Conservation (phyloP, 495 filamentous ascomycete species). For the Evernia prunastri region DNA sequence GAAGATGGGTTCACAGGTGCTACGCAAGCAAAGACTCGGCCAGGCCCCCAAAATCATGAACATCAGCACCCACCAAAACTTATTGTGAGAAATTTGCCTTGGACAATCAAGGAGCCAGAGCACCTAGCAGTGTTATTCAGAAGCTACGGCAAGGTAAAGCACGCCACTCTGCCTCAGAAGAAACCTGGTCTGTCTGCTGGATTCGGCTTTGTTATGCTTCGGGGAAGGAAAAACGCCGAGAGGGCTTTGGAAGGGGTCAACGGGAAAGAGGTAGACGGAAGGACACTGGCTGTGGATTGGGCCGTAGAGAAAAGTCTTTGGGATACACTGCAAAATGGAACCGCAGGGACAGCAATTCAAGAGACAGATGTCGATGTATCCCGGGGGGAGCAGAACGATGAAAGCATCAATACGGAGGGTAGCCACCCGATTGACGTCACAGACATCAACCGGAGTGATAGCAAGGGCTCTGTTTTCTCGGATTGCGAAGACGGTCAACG, state of each 20-base stretch:
- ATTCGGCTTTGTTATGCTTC: constrained; percentile 87
- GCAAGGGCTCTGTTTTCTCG: constrained; percentile 39
- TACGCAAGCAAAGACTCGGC: constrained; percentile 49
- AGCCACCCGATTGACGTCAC: background rate
- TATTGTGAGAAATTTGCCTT: constrained; percentile 92
- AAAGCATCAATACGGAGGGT: constrained; percentile 24
- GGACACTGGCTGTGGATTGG: constrained; percentile 88
- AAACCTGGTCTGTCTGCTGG: constrained; percentile 63
- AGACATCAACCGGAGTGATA: constrained; percentile 28
- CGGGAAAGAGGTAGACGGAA: constrained; percentile 81
- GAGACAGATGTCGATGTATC: constrained; percentile 25
- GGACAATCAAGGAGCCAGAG: constrained; percentile 84
- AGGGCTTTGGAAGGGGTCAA: constrained; percentile 79
- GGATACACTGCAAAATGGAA: constrained; percentile 53
- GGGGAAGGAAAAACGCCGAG: constrained; percentile 85
- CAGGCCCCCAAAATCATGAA: constrained; percentile 48
- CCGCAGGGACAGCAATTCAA: constrained; percentile 31
- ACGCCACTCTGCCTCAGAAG: constrained; percentile 69
- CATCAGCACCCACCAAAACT: constrained; percentile 65
- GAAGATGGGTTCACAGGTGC: constrained; percentile 38
- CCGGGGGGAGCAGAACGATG: constrained; percentile 28
- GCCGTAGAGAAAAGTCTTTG: constrained; percentile 86
- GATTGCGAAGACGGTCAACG: constrained; percentile 44
- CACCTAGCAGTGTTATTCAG: constrained; percentile 70
- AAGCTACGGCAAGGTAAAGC: constrained; percentile 84